Evolutionary conservation across 2,329 filamentous ascomycete species (phyloP), one percentile per base, ranked within the genome.

Genomic region (Fonsecaea monophora): DNA sequence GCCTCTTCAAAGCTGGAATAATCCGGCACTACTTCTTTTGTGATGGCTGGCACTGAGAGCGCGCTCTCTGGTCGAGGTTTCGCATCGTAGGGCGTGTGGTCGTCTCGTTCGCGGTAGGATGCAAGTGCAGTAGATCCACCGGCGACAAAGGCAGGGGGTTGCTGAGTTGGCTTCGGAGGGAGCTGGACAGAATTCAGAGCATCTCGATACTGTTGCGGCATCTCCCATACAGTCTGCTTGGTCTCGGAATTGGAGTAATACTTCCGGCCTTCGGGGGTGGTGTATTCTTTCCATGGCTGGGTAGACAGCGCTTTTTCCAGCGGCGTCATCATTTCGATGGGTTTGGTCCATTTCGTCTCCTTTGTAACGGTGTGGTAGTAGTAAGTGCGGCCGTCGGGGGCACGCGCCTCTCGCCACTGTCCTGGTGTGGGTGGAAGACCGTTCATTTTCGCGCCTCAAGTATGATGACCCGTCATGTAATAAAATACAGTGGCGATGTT

Each of bases 211-310:
- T 82, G 87, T 63, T 92, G 91, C 64, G 95, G 95, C 86, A 97
- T 94, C 75, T 94, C 90, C 95, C 95, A 99, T 37, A 91, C 92
- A 78, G 93, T 98, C 81, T 93, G 87, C 80, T 94, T 94, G 53
- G 92, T 94, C 79, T 96, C 90, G 38, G 89, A 91, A 78, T 99
- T 95, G 79, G 94, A 94, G 91, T 93, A 99, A 80, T 99, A 99
- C 77, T 94, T 92, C 74, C 90, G 89, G 55, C 94, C 95, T 70
- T 92, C 91, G 69, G 93, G 89, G 25, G 92, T 89, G 32, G 90
- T 92, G 76, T 96, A 95, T 79, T 97, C 92, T 75, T 94, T 95
- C 93, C 94, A 99, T 70, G 92, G 91, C 73, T 95, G 91, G 73
- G 90, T 89, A 59, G 90, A 85, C 56, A 96, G 85, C 62, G 92